Evolutionary conservation across 2,329 filamentous ascomycete species (phyloP).

Genomic region (Paecilomyces dactylethromorphus): DNA sequence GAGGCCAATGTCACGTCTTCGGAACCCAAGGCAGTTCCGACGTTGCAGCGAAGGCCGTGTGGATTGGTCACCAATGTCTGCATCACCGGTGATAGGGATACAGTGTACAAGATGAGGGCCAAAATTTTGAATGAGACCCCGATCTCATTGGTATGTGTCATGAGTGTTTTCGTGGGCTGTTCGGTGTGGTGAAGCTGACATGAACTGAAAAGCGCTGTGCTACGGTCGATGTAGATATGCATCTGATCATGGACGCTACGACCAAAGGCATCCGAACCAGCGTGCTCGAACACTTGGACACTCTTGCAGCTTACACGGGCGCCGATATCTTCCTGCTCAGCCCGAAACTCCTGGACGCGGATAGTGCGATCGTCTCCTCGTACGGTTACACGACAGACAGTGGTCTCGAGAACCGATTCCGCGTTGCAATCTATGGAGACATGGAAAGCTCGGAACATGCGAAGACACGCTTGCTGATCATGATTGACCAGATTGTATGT

Average conservation of each 20-base stretch:
- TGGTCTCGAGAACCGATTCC: slow-evolving; percentile 78
- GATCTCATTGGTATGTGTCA: slow-evolving; percentile 71
- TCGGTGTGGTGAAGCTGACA: background rate
- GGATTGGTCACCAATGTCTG: slow-evolving; percentile 78
- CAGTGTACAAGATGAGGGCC: slow-evolving; percentile 83
- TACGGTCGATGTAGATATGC: slow-evolving; percentile 86
- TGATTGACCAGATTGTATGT: slow-evolving; percentile 87
- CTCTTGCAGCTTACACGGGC: slow-evolving; percentile 79
- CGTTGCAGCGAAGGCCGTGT: slow-evolving; percentile 42
- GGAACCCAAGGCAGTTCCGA: slow-evolving; percentile 61
- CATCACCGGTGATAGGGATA: slow-evolving; percentile 78
- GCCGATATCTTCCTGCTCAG: slow-evolving; percentile 95
- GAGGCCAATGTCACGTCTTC: slow-evolving; percentile 80
- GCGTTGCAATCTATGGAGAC: slow-evolving; percentile 91
- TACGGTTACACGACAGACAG: slow-evolving; percentile 72
- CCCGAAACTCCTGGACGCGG: slow-evolving; percentile 73
- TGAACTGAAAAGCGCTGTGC: slow-evolving; percentile 71
- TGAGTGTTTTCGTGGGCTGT: slow-evolving; percentile 10
- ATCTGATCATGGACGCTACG: slow-evolving; percentile 73
- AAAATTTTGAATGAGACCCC: slow-evolving; percentile 87
- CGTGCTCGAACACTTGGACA: slow-evolving; percentile 79
- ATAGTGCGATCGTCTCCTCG: slow-evolving; percentile 67
- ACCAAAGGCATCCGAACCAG: slow-evolving; percentile 63
- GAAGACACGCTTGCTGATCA: slow-evolving; percentile 90
- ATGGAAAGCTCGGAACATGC: slow-evolving; percentile 93